Base-by-base conservation (phyloP, 2,329 filamentous ascomycete species). In the Fusarium protoensiforme region DNA sequence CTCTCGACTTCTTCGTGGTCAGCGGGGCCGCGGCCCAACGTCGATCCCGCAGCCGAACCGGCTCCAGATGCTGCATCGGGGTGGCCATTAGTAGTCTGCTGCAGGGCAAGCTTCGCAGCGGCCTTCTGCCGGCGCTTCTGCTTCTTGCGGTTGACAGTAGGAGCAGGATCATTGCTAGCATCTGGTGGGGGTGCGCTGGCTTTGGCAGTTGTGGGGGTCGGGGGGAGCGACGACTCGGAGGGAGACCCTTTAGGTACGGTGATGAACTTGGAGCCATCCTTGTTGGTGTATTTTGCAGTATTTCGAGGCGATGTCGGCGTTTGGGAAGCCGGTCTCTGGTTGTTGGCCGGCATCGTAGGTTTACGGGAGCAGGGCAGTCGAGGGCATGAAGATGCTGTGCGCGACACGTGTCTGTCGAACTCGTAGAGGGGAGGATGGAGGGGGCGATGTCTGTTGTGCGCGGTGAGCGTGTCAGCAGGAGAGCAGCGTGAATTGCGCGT, bases 121-220 rank as follows among this genome's bases (percentile, higher is more conserved):
- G 93, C 93, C 83, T 98, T 98, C 80, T 94, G 92, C 75, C 95
- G 90, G 76, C 95, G 91, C 87, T 98, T 98, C 83, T 96, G 93
- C 87, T 98, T 98, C 87, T 98, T 98, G 80, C 94, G 91, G 84
- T 98, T 98, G 60, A 95, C 92, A 10, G 87, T 79, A 51, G 85
- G 86, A 51, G 86, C 84, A 54, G 82, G 77, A 57, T 69, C 71
- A 69, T 83, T 79, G 68, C 70, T 75, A 67, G 68, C 67, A 72
- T 75, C 71, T 76, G 74, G 68, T 75, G 79, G 69, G 77, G 78
- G 65, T 80, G 77, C 73, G 73, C 74, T 81, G 79, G 74, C 80
- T 79, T 77, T 82, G 51, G 85, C 80, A 27, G 83, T 79, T 53
- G 85, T 87, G 63, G 88, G 88, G 31, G 82, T 84, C 39, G 88